Base-by-base conservation (phyloP, 495 filamentous ascomycete genomes). In the Pseudotulostoma volvatum region DNA sequence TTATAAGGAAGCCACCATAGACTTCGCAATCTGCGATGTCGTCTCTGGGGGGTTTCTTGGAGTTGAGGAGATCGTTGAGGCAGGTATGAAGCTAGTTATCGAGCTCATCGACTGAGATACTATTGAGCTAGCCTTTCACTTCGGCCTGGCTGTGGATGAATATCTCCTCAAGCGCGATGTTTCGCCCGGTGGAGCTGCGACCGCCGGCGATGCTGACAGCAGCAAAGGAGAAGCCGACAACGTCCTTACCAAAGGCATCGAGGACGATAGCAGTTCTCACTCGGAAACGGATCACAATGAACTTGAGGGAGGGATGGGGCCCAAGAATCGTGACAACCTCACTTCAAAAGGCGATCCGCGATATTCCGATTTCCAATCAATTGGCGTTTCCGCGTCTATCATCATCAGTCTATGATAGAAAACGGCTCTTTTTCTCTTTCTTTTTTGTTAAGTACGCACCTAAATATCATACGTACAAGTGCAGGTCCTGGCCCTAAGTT, bases 1-100 rank as follows among this genome's bases (percentile, higher is more conserved):
- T 13, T 9, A 55, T 9, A 44, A 40, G 11, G 31, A 20, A 7
- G 47, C 51, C n/a, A 49, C 45, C 43, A 40, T 48, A 1, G 54
- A 56, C 20, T 43, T 57, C 19, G 49, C 53, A 8, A 20, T 59
- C 7, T 56, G 47, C 39, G 60, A 61, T 42, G 55, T 50, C 8
- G 38, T 48, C 0, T 45, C 48, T 1, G 57, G 57, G 0, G 52
- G 50, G 0, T 61, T 59, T 36, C 48, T 63, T 11, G 43, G 44
- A 3, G 17, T 41, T 14, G 18, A 18, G 4, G 41, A 44, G 1
- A 31, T 61, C 32, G 41, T 47, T 4, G 38, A 53, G n/a, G 39
- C 41, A 0, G 59, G 54, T 0, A 52, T 61, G n/a, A 33, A 43
- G 0, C 38, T 61, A 18, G 50, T 46, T 3, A 5, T 52, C 2